Percentiles rank a stretch among this genome's conserved stretches.
Evolutionary conservation across 2,329 filamentous ascomycete species (phyloP).

Genomic region (Grosmannia penicillata): DNA sequence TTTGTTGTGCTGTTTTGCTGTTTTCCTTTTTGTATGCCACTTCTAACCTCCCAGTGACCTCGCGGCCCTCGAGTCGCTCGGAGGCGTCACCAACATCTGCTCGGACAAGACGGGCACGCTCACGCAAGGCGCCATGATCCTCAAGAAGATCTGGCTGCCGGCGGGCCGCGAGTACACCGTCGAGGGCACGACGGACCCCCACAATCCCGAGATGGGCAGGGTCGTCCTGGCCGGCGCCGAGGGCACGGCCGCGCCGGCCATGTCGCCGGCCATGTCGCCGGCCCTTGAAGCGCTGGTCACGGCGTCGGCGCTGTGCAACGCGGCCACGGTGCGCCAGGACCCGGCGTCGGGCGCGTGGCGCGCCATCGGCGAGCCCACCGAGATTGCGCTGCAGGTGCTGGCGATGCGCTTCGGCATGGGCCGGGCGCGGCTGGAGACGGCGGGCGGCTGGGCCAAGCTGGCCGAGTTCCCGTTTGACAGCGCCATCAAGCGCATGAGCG

Average conservation of each 20-base stretch:
- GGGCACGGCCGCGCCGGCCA: neutral
- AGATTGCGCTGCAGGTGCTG: conserved; percentile 65
- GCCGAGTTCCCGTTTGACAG: conserved; percentile 71
- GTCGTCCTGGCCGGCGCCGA: conserved; percentile 30
- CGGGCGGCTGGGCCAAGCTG: conserved; percentile 43
- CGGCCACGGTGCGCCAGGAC: conserved; percentile 41
- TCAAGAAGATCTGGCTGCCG: conserved; percentile 51
- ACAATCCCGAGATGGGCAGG: conserved; percentile 43
- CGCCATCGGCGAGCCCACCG: conserved; percentile 56
- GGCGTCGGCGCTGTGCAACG: conserved; percentile 49
- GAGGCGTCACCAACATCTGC: conserved; percentile 58
- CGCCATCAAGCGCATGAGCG: conserved; percentile 65
- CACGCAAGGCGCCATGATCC: conserved; percentile 56
- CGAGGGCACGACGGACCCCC: conserved; percentile 44
- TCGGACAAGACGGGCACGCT: conserved; percentile 61
- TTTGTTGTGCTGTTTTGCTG: no score
- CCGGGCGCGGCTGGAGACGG: conserved; percentile 33
- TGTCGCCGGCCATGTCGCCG: conserved; percentile 25
- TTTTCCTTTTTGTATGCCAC: neutral
- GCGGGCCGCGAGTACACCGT: conserved; percentile 41
- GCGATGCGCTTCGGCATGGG: conserved; percentile 50
- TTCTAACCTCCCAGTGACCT: conserved; percentile 28
- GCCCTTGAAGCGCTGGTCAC: conserved; percentile 36
- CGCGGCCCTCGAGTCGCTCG: conserved; percentile 52
- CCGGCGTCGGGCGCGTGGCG: conserved; percentile 45